Conservation (phyloP, 129 eudicot genomes). For the Erigeron canadensis region DNA sequence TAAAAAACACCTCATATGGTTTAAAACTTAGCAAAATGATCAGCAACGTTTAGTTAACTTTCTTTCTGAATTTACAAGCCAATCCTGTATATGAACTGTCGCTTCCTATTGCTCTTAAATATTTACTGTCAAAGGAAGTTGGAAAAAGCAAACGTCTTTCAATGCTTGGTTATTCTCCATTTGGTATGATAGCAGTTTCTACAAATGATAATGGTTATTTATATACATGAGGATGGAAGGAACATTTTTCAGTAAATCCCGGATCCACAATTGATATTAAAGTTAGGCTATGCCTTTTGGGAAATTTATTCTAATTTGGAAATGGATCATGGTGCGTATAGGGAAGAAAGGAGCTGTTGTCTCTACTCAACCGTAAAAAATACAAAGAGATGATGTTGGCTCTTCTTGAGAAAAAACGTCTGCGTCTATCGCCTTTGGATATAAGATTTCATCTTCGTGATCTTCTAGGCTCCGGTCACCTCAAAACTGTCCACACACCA, state of each 20-base stretch:
- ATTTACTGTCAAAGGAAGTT: neutral
- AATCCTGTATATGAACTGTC: neutral
- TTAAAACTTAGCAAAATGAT: neutral
- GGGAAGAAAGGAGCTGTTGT: conserved; percentile 94
- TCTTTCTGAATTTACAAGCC: neutral
- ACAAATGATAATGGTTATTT: neutral
- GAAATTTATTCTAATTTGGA: conserved; percentile 6
- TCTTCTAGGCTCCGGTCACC: conserved; percentile 89
- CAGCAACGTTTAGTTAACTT: neutral
- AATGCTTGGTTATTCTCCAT: neutral
- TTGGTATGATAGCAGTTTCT: conserved; percentile 3
- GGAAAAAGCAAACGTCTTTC: neutral
- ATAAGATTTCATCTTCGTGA: conserved; percentile 96
- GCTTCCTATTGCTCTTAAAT: neutral
- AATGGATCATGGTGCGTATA: conserved; percentile 27
- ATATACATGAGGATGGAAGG: neutral
- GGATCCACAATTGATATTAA: neutral
- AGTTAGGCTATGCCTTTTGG: neutral
- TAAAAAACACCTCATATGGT: neutral
- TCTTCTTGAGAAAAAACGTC: conserved; percentile 70
- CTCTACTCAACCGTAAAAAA: conserved; percentile 78
- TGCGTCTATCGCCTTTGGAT: conserved; percentile 78
- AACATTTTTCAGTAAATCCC: neutral
- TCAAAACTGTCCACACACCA: conserved; percentile 70
- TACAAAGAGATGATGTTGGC: conserved; percentile 96